Base-by-base conservation (phyloP, 306 rosid genomes). In the Senna tora region DNA sequence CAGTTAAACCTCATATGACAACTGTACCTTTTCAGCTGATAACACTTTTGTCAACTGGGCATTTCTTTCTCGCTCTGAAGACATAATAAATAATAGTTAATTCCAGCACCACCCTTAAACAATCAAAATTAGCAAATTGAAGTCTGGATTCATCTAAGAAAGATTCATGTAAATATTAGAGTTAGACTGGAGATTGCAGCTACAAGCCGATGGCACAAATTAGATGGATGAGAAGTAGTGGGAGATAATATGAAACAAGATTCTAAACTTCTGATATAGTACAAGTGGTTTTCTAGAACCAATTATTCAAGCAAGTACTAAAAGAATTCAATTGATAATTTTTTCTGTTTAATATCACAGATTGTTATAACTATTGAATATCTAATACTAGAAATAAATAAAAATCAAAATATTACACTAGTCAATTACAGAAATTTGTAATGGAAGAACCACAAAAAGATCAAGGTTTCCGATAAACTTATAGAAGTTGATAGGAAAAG, bases 1-100 rank as follows among this genome's bases (percentile, higher is more conserved):
- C 49, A 69, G 59, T 61, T 71, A 20, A 8, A 58, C 9, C 65
- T 34, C 13, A 66, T 63, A 25, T 39, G 34, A 75, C 56, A 51
- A 43, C 55, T 67, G 60, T 86, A 86, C 96, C 97, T 83, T 88
- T 75, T 88, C 96, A 5, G 78, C 76, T 34, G 88, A 72, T 71
- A 76, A 53, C 65, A 39, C 76, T 51, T 79, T 90, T 16, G 80
- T 59, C 79, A 87, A 74, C 74, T 74, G 82, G 56, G 62, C 34
- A 74, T 84, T 77, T 57, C 33, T 79, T 66, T 81, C 87, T 70
- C 77, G 79, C 77, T 85, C 97, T 89, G 86, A 41, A 57, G 72
- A 49, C 20, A 84, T 68, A 76, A 67, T 34, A 73, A 49, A 62
- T 53, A 81, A 65, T 53, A 58, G 79, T 89, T 64, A 86, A 76